Conservation (phyloP, 805 yeast species). For the Hanseniaspora mollemarum region DNA sequence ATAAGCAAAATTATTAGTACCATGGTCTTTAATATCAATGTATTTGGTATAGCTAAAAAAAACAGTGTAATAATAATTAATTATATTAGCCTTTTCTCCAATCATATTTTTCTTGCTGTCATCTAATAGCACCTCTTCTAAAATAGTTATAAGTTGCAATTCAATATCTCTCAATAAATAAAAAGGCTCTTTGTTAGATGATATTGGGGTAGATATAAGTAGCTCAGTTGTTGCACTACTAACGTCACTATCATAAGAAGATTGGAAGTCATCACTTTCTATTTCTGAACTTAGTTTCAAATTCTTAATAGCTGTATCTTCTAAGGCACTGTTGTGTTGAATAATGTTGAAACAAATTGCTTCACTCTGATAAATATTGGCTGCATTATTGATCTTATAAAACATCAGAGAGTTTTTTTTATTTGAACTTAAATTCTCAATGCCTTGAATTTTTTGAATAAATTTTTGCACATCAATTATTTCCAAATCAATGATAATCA, state of each 20-base stretch:
- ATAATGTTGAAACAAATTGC: not conserved
- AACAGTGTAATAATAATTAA: constrained; percentile 14
- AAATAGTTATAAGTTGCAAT: constrained; percentile 15
- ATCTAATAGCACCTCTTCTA: not conserved
- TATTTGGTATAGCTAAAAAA: constrained; percentile 15
- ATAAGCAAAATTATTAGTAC: not conserved
- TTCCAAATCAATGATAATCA: constrained; percentile 10
- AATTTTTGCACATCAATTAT: not conserved
- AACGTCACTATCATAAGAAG: not conserved
- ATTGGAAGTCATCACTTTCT: too few species aligned
- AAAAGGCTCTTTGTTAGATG: constrained; percentile 19
- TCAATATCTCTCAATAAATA: constrained; percentile 20
- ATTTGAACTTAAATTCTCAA: not conserved
- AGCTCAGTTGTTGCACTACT: constrained; percentile 18
- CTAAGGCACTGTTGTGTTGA: not conserved
- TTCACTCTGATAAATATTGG: not conserved
- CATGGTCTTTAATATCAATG: constrained; percentile 7
- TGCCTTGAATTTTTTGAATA: not conserved
- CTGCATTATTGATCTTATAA: not conserved
- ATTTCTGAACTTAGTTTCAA: not conserved
- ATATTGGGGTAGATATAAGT: constrained; percentile 19
- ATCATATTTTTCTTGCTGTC: not conserved
- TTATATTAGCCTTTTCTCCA: not conserved
- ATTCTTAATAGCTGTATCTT: not conserved
- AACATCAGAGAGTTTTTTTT: not conserved